Percentiles rank a stretch among this genome's conserved stretches.
Evolutionary conservation across 352 stramenopile species (phyloP).

Genomic region (Pythium myriotylum): DNA sequence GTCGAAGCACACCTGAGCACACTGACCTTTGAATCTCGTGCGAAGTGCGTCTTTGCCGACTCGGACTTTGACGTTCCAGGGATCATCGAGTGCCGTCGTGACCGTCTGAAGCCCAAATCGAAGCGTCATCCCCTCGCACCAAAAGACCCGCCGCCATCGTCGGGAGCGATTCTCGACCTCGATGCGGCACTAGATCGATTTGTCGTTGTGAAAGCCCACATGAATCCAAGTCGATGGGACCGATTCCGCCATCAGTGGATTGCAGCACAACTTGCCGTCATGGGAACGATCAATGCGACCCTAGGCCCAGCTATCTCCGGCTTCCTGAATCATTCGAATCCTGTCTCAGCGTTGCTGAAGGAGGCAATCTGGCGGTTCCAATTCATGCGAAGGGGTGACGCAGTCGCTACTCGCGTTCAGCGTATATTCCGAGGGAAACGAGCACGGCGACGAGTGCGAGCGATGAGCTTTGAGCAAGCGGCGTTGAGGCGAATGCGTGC

Average conservation of each 20-base stretch:
- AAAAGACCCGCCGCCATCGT: slow-evolving; percentile 36
- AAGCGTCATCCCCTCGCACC: slow-evolving; percentile 57
- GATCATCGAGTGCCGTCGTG: slow-evolving; percentile 54
- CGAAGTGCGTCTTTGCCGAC: slow-evolving; percentile 43
- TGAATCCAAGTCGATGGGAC: background rate
- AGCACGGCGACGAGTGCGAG: slow-evolving; percentile 44
- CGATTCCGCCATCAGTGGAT: slow-evolving; percentile 2
- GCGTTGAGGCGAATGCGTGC: slow-evolving; percentile 25
- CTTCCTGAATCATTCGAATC: slow-evolving; percentile 41
- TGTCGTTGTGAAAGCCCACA: slow-evolving; percentile 9
- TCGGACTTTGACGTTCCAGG: slow-evolving; percentile 69
- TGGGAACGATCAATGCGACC: background rate
- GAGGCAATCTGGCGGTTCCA: slow-evolving; percentile 63
- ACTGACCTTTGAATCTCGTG: slow-evolving; percentile 53
- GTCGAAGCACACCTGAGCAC: slow-evolving; percentile 61
- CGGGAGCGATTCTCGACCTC: background rate
- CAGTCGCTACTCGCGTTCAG: slow-evolving; percentile 66
- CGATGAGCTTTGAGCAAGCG: slow-evolving; percentile 39
- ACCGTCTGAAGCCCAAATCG: slow-evolving; percentile 23
- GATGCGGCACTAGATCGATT: slow-evolving; percentile 1
- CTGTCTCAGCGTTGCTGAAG: slow-evolving; percentile 46
- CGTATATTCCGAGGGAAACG: slow-evolving; percentile 70
- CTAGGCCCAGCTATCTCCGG: background rate
- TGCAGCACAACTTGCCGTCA: background rate
- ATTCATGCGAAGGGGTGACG: slow-evolving; percentile 47